phyloP scores from a whole-genome alignment of 2,329 filamentous ascomycete genomes.

The Penicillium freii region DNA sequence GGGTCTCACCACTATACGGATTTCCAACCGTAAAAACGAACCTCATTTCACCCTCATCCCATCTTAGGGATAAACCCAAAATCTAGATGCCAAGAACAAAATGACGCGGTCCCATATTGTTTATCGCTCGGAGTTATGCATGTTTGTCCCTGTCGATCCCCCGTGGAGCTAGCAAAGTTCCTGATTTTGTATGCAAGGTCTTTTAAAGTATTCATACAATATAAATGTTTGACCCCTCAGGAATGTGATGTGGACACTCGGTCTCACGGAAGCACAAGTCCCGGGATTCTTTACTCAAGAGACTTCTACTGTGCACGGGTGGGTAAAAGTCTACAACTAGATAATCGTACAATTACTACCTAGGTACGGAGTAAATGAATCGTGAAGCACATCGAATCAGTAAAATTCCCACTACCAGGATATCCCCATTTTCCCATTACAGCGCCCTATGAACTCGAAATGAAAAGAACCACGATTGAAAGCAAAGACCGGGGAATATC shows the following conservation, averaged over 20 bases:
- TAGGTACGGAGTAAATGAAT: not conserved
- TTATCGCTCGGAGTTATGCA: slow-evolving; percentile 12
- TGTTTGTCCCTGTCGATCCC: slow-evolving; percentile 23
- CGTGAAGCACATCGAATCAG: slow-evolving; percentile 13
- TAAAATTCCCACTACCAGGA: slow-evolving; percentile 37
- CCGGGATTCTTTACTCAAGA: not conserved
- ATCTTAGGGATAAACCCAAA: not conserved
- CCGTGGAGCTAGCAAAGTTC: slow-evolving; percentile 4
- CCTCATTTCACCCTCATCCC: too few species aligned
- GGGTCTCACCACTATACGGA: not conserved
- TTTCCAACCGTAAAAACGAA: not conserved
- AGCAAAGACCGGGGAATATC: slow-evolving; percentile 27
- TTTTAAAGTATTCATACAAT: not conserved
- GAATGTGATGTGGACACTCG: not conserved
- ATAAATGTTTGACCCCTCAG: not conserved
- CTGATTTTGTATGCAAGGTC: not conserved
- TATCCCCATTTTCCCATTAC: slow-evolving; percentile 41
- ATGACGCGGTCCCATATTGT: slow-evolving; percentile 10
- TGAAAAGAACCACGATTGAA: slow-evolving; percentile 15
- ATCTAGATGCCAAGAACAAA: not conserved
- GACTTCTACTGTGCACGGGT: not conserved
- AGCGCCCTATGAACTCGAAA: slow-evolving; percentile 38
- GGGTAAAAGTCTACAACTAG: not conserved
- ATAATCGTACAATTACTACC: not conserved
- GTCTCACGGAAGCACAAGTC: not conserved